Evolutionary conservation across 1,139 yeast species (phyloP).

Genomic region (Saccharomyces hybrid): DNA sequence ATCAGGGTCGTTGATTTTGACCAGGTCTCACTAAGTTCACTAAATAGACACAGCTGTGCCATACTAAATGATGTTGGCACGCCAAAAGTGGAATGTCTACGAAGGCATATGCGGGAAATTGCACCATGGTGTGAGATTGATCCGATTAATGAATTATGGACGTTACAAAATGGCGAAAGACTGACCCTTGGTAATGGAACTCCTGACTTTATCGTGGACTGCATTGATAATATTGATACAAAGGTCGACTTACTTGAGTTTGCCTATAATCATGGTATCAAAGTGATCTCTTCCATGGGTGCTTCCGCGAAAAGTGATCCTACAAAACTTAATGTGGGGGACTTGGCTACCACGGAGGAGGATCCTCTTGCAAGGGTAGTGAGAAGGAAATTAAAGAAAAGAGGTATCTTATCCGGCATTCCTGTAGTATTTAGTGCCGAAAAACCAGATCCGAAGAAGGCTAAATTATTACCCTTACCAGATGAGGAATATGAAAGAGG

Average conservation of each 20-base stretch:
- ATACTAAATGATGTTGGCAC: conserved; percentile 81
- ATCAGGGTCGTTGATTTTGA: conserved; percentile 85
- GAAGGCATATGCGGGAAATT: conserved; percentile 50
- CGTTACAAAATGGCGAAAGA: conserved; percentile 51
- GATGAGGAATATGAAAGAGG: conserved; percentile 76
- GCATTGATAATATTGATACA: conserved; percentile 92
- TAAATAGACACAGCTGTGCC: conserved; percentile 93
- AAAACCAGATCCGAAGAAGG: conserved; percentile 93
- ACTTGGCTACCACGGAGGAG: conserved; percentile 72
- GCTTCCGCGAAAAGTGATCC: conserved; percentile 91
- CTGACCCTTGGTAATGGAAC: conserved; percentile 46
- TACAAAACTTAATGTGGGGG: conserved; percentile 71
- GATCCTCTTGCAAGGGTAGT: conserved; percentile 86
- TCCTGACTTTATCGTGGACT: conserved; percentile 78
- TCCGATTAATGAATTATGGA: conserved; percentile 71
- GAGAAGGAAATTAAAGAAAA: conserved; percentile 68
- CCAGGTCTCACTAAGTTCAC: conserved; percentile 84
- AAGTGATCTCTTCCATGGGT: conserved; percentile 84
- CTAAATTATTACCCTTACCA: conserved; percentile 72
- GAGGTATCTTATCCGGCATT: conserved; percentile 69
- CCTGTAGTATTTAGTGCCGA: conserved; percentile 90
- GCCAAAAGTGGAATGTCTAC: conserved; percentile 75
- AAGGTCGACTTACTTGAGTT: conserved; percentile 80
- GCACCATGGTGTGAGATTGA: conserved; percentile 92
- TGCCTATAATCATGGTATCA: conserved; percentile 51